These are phyloP conservation scores for Rosa multiflora DNA, from an alignment of 306 rosid genomes.

Conservation along the genomic window DNA sequence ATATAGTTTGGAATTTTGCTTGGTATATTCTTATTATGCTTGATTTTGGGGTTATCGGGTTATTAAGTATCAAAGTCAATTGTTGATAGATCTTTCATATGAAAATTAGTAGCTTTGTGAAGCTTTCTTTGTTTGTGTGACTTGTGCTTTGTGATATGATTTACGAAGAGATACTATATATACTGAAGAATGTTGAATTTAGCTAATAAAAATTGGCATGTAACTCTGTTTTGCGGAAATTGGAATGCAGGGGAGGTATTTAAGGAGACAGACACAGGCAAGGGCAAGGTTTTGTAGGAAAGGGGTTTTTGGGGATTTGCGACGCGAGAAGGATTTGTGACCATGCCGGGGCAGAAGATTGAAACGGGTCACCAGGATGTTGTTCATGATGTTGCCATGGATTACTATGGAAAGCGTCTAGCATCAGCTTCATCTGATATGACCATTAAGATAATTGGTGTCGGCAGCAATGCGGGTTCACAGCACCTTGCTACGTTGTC, in stretches of 20 bases:
- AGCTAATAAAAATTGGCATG: too few relatives aligned
- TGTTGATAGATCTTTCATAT: background rate
- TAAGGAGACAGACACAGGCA: background rate
- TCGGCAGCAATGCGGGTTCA: slow-evolving; percentile 56
- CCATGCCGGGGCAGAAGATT: slow-evolving; percentile 78
- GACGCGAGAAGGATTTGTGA: slow-evolving; percentile 7
- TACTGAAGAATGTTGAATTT: background rate
- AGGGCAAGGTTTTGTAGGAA: slow-evolving; percentile 12
- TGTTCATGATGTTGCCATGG: slow-evolving; percentile 84
- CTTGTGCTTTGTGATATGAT: too few relatives aligned
- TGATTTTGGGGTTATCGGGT: background rate
- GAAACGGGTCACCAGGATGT: slow-evolving; percentile 88
- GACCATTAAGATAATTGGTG: slow-evolving; percentile 79
- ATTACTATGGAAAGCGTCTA: slow-evolving; percentile 82
- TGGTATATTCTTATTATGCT: background rate
- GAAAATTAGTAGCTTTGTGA: background rate
- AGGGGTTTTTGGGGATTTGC: background rate
- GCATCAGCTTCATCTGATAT: slow-evolving; percentile 90
- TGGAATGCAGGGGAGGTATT: slow-evolving; percentile 10
- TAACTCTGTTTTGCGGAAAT: background rate
- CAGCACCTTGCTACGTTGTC: slow-evolving; percentile 78
- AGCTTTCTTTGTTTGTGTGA: background rate
- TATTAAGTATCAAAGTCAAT: background rate
- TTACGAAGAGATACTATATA: background rate
- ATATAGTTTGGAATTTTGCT: background rate